Base-by-base conservation (phyloP, 1,139 yeast species). In the Protomyces gravidus region DNA sequence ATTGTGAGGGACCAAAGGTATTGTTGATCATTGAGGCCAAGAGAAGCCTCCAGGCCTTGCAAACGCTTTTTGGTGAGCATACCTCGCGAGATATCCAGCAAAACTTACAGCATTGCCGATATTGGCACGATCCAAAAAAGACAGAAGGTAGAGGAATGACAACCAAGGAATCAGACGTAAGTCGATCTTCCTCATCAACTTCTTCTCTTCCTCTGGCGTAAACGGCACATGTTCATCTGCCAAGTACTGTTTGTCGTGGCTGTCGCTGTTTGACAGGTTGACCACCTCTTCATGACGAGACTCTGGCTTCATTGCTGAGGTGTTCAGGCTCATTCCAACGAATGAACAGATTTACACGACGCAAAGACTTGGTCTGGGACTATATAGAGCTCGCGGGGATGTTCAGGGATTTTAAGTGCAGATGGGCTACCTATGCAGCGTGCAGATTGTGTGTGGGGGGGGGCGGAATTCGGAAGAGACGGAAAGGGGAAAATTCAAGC, bases 41-140 rank as follows among this genome's bases (percentile, higher is more conserved):
- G 71, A 48, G 77, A 79, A 5, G 67, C 69, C 23, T 75, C 36
- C 36, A 30, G 7, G 7, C 36, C 36, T 15, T 15, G 11, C 15
- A 3, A 30, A 5, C 1, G 17, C 11, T 30, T 30, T 30, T 13
- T 30, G 4, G 13, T 30, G 7, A 13, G 11, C 11, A 15, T 30
- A 30, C 36, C 11, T 30, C 36, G n/a, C 11, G 11, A 13, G 36
- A 30, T 13, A 15, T 13, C 36, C 11, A 5, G 36, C 11, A 30
- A 1, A 30, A 5, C 36, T 1, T 7, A 7, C 36, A 19, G 85
- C 85, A 67, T 82, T 82, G 33, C 84, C 81, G 60, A 82, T 81
- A 66, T 81, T 82, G 46, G 81, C 84, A 69, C 85, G 73, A 68
- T 82, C 85, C 67, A 82, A 74, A 65, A 81, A 81, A 2, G 83